Evolutionary conservation across 2,329 filamentous ascomycete genomes (phyloP).

Genomic region (Aureobasidium sp.): DNA sequence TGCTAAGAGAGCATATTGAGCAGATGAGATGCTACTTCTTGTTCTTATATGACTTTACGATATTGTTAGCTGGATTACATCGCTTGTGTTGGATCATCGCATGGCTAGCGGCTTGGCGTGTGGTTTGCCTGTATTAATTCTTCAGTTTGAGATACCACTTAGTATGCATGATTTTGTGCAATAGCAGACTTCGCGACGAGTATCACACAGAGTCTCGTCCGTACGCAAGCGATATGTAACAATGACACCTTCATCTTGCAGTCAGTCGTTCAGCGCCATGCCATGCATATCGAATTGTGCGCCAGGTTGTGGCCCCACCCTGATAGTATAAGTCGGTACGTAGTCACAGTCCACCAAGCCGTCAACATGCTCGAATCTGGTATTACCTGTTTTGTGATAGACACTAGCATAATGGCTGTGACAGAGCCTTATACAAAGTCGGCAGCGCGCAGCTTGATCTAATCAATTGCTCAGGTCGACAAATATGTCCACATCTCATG

Average conservation of each 20-base stretch:
- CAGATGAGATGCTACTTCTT: neutral
- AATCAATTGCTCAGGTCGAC: neutral
- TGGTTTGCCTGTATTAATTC: neutral
- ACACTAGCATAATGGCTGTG: no score
- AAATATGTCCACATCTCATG: neutral
- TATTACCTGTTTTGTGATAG: neutral
- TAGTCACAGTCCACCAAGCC: neutral
- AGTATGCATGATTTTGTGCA: neutral
- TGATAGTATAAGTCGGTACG: neutral
- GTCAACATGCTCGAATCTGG: neutral
- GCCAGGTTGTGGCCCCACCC: neutral
- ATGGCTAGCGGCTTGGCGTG: neutral
- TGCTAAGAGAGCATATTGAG: neutral
- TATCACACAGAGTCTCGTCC: neutral
- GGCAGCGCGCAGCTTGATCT: neutral
- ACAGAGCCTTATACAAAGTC: neutral
- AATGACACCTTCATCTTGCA: neutral
- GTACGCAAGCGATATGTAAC: neutral
- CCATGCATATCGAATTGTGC: neutral
- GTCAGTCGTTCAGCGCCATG: neutral
- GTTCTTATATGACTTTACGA: neutral
- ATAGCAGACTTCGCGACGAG: neutral
- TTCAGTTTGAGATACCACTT: neutral
- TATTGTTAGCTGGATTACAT: no score
- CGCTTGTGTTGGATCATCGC: neutral